Base-by-base conservation (phyloP, 208 protist species). In the Wallacemonas sp. region DNA sequence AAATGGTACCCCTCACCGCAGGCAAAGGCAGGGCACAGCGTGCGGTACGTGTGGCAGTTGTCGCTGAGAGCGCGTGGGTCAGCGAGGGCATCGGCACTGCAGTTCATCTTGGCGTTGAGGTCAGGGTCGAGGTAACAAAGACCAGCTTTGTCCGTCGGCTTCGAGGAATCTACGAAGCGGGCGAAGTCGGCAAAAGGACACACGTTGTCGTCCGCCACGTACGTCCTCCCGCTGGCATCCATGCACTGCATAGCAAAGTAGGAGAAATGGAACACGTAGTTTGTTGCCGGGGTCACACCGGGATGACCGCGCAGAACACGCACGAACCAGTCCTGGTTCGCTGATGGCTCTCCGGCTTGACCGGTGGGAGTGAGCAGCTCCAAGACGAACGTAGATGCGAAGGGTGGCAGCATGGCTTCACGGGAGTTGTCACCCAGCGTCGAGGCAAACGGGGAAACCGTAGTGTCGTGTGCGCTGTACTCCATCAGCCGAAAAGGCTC, bases 391-490 rank as follows among this genome's bases (percentile, higher is more conserved):
- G 80, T 66, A 9, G 77, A 76, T 15, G 62, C 86, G 62, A 87
- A 92, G 1, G 86, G 86, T 14, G 86, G 86, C n/a, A 83, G 56
- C 67, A 88, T 71, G 27, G 68, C 70, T n/a, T 61, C 64, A 15
- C 46, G 30, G 6, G 73, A 77, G 36, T 45, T 36, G 44, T 84
- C 77, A 31, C 76, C 77, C 2, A 92, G 69, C 2, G 79, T 83
- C 8, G 68, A 65, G 27, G 80, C 66, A 24, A 89, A 66, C 24
- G 86, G 77, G 14, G 71, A 56, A 46, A 92, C 62, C 4, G 82
- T 87, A 34, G 66, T 87, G 77, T 88, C 86, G 70, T 92, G 82
- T 8, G 79, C 77, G 45, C 86, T 92, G 82, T 92, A 92, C 62
- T 92, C 66, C 38, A 81, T 77, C 47, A 92, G 56, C 38, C 75